Evolutionary conservation across 768 basidiomycete species (phyloP).

Genomic region (Tulasnella sp.): DNA sequence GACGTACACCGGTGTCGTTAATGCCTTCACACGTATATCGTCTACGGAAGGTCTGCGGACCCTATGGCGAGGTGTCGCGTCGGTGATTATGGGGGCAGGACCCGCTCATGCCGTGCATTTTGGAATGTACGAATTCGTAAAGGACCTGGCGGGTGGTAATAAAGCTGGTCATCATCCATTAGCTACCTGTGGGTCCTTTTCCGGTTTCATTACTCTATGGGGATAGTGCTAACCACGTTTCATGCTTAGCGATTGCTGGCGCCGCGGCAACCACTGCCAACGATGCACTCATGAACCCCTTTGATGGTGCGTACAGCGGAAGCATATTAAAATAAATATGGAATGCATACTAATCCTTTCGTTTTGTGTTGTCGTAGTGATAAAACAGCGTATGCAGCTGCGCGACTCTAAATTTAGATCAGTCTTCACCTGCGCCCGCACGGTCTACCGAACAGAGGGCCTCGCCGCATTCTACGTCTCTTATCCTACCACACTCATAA

Average conservation of each 20-base stretch:
- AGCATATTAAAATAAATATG: background rate
- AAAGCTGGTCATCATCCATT: conserved; percentile 64
- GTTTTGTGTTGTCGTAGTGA: too few relatives aligned
- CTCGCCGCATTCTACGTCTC: conserved; percentile 91
- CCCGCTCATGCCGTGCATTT: conserved; percentile 98
- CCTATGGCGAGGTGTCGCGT: conserved; percentile 93
- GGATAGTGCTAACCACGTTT: background rate
- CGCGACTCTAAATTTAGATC: conserved; percentile 87
- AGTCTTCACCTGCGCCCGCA: conserved; percentile 72
- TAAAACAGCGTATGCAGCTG: conserved; percentile 99
- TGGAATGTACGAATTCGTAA: conserved; percentile 88
- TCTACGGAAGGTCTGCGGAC: conserved; percentile 86
- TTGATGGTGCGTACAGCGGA: conserved; percentile 69
- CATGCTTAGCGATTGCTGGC: conserved; percentile 69
- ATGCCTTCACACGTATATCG: conserved; percentile 85
- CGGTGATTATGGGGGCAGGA: conserved; percentile 91
- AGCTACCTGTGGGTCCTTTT: conserved; percentile 63
- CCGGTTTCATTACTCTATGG: background rate
- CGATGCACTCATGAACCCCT: conserved; percentile 99
- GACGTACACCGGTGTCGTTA: conserved; percentile 79
- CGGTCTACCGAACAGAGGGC: conserved; percentile 80
- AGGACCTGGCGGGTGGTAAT: conserved; percentile 87
- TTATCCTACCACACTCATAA: conserved; percentile 94
- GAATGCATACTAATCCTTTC: too few relatives aligned
- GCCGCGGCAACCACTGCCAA: conserved; percentile 89